Conservation (phyloP, 1,284 basidiomycete species). For the Cutaneotrichosporon sp. region DNA sequence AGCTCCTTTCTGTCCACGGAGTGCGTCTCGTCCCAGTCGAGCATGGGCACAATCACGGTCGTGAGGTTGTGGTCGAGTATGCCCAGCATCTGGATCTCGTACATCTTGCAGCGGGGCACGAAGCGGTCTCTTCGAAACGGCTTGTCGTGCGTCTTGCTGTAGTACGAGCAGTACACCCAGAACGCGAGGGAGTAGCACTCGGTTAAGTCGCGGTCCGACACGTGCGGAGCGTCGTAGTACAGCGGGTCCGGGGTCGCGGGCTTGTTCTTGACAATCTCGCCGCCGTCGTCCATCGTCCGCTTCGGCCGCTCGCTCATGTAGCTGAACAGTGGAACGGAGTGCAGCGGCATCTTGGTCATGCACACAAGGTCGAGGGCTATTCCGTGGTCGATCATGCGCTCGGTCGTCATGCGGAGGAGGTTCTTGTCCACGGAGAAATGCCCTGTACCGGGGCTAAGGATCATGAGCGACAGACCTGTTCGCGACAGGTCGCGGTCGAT, state of each 20-base stretch:
- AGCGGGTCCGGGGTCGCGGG: slow-evolving; percentile 66
- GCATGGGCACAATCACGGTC: slow-evolving; percentile 77
- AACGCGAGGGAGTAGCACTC: slow-evolving; percentile 51
- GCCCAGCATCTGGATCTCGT: slow-evolving; percentile 90
- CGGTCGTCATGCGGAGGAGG: slow-evolving; percentile 87
- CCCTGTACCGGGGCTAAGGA: slow-evolving; percentile 92
- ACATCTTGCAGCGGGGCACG: slow-evolving; percentile 87
- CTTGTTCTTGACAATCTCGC: slow-evolving; percentile 20
- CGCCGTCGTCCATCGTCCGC: slow-evolving; percentile 29
- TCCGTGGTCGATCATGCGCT: slow-evolving; percentile 93
- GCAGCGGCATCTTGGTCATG: slow-evolving; percentile 88
- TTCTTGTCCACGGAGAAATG: slow-evolving; percentile 91
- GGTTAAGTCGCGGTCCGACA: slow-evolving; percentile 40
- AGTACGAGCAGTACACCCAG: slow-evolving; percentile 54
- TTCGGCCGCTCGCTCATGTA: slow-evolving; percentile 56
- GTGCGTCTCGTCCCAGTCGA: slow-evolving; percentile 53
- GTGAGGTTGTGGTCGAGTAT: slow-evolving; percentile 84
- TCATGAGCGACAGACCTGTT: slow-evolving; percentile 81
- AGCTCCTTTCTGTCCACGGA: slow-evolving; percentile 17
- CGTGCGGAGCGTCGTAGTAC: slow-evolving; percentile 66
- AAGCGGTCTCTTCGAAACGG: slow-evolving; percentile 89
- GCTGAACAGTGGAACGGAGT: slow-evolving; percentile 85
- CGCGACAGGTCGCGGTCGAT: slow-evolving; percentile 91
- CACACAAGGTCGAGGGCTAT: slow-evolving; percentile 87
- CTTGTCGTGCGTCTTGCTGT: slow-evolving; percentile 54